Evolutionary conservation across 2,329 filamentous ascomycete species (phyloP), one percentile per base, ranked within the genome.

Genomic region (Dactylonectria macrodidyma): DNA sequence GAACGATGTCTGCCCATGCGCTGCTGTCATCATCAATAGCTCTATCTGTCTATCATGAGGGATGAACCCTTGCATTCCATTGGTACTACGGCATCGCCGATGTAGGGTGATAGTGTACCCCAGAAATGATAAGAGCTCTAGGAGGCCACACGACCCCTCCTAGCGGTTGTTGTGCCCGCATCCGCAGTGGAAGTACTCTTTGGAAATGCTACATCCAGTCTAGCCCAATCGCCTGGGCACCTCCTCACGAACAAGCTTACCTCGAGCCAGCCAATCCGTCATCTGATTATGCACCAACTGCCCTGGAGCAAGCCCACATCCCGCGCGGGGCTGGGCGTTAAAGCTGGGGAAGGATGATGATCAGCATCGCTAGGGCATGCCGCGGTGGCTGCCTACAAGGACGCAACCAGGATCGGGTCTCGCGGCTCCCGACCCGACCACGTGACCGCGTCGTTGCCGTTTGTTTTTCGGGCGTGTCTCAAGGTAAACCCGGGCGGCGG

Each of bases 61-160:
- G 54, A 33, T 24, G 11, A 4, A 56, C 22, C 54, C 54, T 22
- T 33, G 55, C 36, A 58, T 44, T 14, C 7, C 16, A n/a, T 19
- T 34, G 9, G 55, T 24, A 47, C 54, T 57, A 57, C 36, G 56
- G 41, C 36, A 44, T 66, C 58, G 58, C 63, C 63, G 63, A 61
- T 62, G 52, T 52, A 66, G 52, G 63, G 63, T 57, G 51, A 47
- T 54, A 48, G 58, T 26, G 22, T 55, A 55, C 56, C 50, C 48
- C 22, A 22, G 58, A 51, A 41, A 52, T 58, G 63, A 66, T 66
- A 65, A 65, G 62, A 48, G 46, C 38, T 22, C 19, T 33, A 55
- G 51, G 52, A 41, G 19, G 36, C 38, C 54, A 30, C 36, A 50
- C 26, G 38, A 34, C 41, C 12, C 51, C 47, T 22, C 30, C 34